Conservation (phyloP, 2,329 filamentous ascomycete genomes). For the Ceratocystis diversiconidia region DNA sequence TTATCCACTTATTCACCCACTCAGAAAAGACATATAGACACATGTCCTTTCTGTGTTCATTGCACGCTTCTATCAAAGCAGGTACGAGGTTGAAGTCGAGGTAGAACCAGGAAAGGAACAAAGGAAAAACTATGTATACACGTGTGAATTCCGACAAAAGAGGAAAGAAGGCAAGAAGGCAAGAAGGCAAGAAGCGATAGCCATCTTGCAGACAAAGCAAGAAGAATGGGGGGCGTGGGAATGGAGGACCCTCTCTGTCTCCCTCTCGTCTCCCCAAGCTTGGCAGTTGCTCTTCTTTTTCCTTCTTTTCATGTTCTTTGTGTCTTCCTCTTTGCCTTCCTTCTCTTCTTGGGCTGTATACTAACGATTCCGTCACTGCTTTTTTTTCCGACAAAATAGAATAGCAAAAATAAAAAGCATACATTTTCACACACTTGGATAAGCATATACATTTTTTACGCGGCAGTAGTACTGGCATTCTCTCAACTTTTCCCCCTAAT, state of each 20-base stretch:
- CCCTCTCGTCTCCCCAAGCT: not conserved
- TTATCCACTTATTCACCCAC: not conserved
- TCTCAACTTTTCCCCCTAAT: too few species aligned
- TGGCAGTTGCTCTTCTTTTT: slow-evolving; percentile 2
- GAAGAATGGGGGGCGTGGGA: not conserved
- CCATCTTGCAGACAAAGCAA: not conserved
- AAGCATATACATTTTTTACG: too few species aligned
- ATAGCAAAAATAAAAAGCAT: too few species aligned
- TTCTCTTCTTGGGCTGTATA: not conserved
- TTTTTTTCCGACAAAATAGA: not conserved
- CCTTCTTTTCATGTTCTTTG: not conserved
- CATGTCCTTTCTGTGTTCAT: not conserved
- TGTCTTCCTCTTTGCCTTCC: not conserved
- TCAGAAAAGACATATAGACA: not conserved
- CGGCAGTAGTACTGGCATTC: too few species aligned
- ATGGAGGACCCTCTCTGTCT: not conserved
- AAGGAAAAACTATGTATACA: not conserved
- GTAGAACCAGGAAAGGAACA: not conserved
- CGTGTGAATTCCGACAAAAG: not conserved
- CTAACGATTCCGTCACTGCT: not conserved
- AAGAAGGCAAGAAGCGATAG: not conserved
- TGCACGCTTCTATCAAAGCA: not conserved
- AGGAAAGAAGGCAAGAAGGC: not conserved
- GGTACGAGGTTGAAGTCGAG: not conserved
- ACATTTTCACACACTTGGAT: too few species aligned